A percentile compares a stretch with the other conserved stretches of the same genome.
Conservation (phyloP, 1,284 basidiomycete genomes). For the Caloboletus firmus region DNA sequence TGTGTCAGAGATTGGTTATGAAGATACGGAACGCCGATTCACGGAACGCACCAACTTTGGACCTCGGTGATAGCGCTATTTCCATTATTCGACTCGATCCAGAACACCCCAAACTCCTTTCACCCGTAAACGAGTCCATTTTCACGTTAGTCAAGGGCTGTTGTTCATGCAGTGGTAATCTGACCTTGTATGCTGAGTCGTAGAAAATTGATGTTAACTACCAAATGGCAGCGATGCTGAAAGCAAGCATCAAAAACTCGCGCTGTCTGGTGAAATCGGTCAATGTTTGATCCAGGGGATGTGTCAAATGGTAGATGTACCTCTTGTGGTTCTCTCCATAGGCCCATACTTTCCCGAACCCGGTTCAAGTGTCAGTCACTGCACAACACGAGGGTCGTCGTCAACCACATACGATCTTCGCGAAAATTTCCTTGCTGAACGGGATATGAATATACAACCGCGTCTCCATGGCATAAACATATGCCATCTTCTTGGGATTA, state of each 20-base stretch:
- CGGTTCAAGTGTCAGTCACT: not conserved
- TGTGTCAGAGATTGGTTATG: not conserved
- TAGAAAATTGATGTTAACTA: slow-evolving; percentile 1
- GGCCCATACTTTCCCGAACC: slow-evolving; percentile 19
- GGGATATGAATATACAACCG: slow-evolving; percentile 45
- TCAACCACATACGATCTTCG: slow-evolving; percentile 40
- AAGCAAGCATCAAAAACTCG: slow-evolving; percentile 15
- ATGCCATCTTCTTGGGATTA: slow-evolving; percentile 41
- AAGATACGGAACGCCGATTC: no score
- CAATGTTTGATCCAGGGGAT: no score
- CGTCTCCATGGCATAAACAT: slow-evolving; percentile 39
- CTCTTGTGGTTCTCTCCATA: slow-evolving; percentile 18
- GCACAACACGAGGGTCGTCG: no score
- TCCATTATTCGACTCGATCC: slow-evolving; percentile 38
- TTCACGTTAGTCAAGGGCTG: not conserved
- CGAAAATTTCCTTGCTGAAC: slow-evolving; percentile 39
- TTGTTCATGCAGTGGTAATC: not conserved
- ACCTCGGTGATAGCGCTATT: slow-evolving; percentile 46
- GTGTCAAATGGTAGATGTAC: not conserved
- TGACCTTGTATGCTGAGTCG: slow-evolving; percentile 43
- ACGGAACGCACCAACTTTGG: slow-evolving; percentile 29
- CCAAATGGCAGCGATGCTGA: not conserved
- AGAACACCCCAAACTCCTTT: slow-evolving; percentile 50
- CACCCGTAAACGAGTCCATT: slow-evolving; percentile 26
- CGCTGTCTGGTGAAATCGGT: slow-evolving; percentile 35